Base-by-base conservation (phyloP, 306 rosid genomes). In the Acacia melanoxylon region DNA sequence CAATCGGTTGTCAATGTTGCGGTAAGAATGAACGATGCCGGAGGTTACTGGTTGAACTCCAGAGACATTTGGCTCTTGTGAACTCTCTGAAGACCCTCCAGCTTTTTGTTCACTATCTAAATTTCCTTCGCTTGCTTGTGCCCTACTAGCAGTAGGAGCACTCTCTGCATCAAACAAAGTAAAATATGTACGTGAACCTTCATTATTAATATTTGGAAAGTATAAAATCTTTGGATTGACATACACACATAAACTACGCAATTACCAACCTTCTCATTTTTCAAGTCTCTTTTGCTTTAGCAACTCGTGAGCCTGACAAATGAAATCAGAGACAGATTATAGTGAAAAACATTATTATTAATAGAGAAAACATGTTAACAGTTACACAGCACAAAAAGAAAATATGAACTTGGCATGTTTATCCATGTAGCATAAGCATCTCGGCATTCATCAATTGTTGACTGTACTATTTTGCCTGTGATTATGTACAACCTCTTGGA, bases 401-500 rank as follows among this genome's bases (percentile, higher is more conserved):
- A 68, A 78, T 14, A 75, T 29, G 7, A 42, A 49, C 49, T 52
- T 85, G 89, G 98, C 99, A 92, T 91, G 78, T 80, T 77, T 22
- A 92, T 87, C 98, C 97, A 93, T 27, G 78, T 67, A 33, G 86
- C 87, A 82, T 88, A 92, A 68, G 94, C 98, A 48, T 96, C 99
- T 80, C 93, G 90, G 83, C 99, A 93, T 88, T 96, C 99, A 59
- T 96, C 99, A 77, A 92, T 10, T 44, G 99, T 93, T 80, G 99
- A 91, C 75, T 96, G 97, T 82, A 93, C 88, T 77, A 96, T 96
- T 90, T 93, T 96, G 2, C 99, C 98, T 93, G 97, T 33, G 61
- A 85, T 78, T 79, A 79, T 67, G 74, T 14, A 80, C 68, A 80
- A 59, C 76, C 81, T 74, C 78, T 78, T 62, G 14, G 51, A 41